phyloP scores from a whole-genome alignment of 2,329 filamentous ascomycete species.

The Ophiocordyceps camponoti-leonardi region DNA sequence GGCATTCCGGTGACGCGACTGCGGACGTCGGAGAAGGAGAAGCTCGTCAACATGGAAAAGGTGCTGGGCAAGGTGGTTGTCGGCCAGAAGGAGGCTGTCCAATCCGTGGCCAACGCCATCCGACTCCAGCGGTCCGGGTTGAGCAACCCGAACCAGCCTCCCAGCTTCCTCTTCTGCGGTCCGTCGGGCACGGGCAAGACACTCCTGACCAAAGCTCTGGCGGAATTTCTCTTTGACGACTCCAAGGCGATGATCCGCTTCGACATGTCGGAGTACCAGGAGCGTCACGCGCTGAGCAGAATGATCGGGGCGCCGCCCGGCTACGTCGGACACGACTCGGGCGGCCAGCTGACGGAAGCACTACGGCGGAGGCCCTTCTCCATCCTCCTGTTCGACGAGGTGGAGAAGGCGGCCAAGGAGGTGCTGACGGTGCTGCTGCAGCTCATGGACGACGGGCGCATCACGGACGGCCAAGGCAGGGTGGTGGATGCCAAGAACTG shows the following conservation, averaged over 20 bases:
- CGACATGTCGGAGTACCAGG: constrained; percentile 99
- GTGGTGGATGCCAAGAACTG: constrained; percentile 93
- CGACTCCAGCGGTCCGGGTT: constrained; percentile 88
- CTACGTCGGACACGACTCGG: constrained; percentile 91
- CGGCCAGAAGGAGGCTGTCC: constrained; percentile 85
- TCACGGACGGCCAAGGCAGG: constrained; percentile 93
- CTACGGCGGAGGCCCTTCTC: constrained; percentile 92
- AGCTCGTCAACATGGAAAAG: constrained; percentile 93
- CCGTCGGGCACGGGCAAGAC: constrained; percentile 98
- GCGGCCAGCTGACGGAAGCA: constrained; percentile 88
- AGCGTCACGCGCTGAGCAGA: constrained; percentile 82
- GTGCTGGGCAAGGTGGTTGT: constrained; percentile 71
- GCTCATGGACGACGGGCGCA: constrained; percentile 97
- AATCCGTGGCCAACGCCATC: constrained; percentile 88
- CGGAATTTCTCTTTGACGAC: constrained; percentile 96
- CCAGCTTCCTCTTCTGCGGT: constrained; percentile 97
- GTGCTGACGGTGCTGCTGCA: constrained; percentile 93
- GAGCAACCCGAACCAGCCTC: constrained; percentile 88
- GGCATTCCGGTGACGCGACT: constrained; percentile 91
- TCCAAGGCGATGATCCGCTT: constrained; percentile 96
- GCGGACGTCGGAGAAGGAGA: constrained; percentile 92
- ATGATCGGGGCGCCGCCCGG: constrained; percentile 97
- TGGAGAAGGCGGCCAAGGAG: constrained; percentile 97
- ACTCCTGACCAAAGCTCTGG: constrained; percentile 85
- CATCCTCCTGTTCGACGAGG: constrained; percentile 92